Base-by-base conservation (phyloP, 1,284 basidiomycete species). In the Rhodotorula glutinis region DNA sequence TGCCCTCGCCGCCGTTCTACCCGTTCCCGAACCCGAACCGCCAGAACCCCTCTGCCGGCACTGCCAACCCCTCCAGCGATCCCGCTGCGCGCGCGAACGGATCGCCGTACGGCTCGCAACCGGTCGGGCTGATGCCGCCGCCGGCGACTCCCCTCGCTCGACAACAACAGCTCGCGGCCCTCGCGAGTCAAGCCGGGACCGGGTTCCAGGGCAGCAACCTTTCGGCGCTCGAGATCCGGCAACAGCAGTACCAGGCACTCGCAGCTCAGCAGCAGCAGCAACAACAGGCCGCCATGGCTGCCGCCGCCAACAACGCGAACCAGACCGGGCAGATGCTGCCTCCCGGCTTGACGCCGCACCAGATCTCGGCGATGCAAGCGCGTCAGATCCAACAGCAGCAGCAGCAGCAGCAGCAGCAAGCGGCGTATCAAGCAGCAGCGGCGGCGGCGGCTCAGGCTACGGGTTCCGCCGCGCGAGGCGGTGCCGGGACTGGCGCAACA, bases 131-230 rank as follows among this genome's bases (percentile, higher is more conserved):
- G 4, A 55, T 41, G 23, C 4, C 40, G 33, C 33, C 38, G 40
- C 53, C 53, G n/a, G 38, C 53, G 23, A 55, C 38, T 25, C 47
- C 21, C 9, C 38, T 27, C 60, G 54, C 33, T 4, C 67, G 61
- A 17, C 64, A 65, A 27, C 64, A 69, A n/a, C 62, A 64, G 44
- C 66, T 61, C 38, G 58, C 55, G 14, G 59, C 59, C 14, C 51
- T 66, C 27, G 38, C 49, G n/a, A 41, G 41, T 8, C 52, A 54
- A 25, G 44, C 54, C 14, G 29, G 43, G 13, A 29, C 55, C 8
- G 52, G 43, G 8, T 13, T 44, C 4, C 17, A 21, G 3, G 21
- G 25, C 25, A 29, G 27, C 0, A 19, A 25, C 14, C 29, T 13
- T 16, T 41, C 53, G n/a, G n/a, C 60, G 49, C 53, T 67, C 66